Percentiles rank a stretch among this genome's conserved stretches.
Conservation (phyloP, 768 basidiomycete species). For the Boletellus ananas region DNA sequence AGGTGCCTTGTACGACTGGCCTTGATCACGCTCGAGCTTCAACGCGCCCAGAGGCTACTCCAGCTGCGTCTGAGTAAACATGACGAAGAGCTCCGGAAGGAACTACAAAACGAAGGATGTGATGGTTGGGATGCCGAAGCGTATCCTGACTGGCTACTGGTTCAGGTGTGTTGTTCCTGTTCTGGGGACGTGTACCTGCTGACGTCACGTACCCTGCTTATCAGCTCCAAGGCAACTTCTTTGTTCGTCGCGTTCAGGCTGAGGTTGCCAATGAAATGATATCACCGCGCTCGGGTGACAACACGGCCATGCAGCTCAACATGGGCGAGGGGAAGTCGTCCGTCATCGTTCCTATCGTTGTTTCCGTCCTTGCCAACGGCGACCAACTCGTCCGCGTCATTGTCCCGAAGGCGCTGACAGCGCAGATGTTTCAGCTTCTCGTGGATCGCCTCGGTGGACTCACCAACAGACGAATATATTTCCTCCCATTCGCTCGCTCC, state of each 20-base stretch:
- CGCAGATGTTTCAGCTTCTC: slow-evolving; percentile 46
- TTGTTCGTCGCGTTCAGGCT: slow-evolving; percentile 41
- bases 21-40: slow-evolving; percentile 26
- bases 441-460: slow-evolving; percentile 41
- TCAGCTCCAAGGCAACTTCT: slow-evolving; percentile 45
- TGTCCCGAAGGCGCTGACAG: slow-evolving; percentile 41
- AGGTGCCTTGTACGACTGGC: slow-evolving; percentile 27
- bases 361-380: slow-evolving; percentile 40
- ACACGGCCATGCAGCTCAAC: slow-evolving; percentile 46
- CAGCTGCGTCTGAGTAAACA: not conserved
- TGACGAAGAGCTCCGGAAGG: not conserved
- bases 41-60: slow-evolving; percentile 10
- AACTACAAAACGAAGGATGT: not conserved
- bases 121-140: not conserved
- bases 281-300: slow-evolving; percentile 31
- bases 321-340: slow-evolving; percentile 58
- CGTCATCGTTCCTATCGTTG: slow-evolving; percentile 44
- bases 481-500: slow-evolving; percentile 44
- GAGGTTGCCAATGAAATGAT: slow-evolving; percentile 47
- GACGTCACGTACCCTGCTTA: not conserved
- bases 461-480: slow-evolving; percentile 42
- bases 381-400: slow-evolving; percentile 44
- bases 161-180: not conserved
- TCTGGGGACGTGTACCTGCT: not conserved
- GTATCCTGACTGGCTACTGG: not conserved